These are phyloP conservation scores for Phlyctochytrium planicorne DNA, from an alignment of 192 early-diverging fungal species.

Conservation along the genomic window DNA sequence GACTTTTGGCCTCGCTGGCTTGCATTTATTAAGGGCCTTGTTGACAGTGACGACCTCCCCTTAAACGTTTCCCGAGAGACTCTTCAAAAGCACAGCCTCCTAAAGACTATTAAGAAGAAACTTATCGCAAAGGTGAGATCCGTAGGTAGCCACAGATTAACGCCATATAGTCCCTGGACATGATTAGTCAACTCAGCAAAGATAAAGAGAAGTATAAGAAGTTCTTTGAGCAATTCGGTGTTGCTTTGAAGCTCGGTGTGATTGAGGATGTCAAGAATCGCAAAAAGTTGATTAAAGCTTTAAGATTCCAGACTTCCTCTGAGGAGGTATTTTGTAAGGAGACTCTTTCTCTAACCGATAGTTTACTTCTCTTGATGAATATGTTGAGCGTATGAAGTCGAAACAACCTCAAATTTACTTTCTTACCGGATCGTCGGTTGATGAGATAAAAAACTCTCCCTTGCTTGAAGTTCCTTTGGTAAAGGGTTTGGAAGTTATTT, in stretches of 20 bases:
- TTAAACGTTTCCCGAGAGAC: constrained; percentile 98
- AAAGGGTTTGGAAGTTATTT: constrained; percentile 19
- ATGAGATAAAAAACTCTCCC: constrained; percentile 78
- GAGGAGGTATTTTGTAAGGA: constrained; percentile 5
- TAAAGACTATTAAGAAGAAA: constrained; percentile 83
- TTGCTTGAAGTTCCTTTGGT: constrained; percentile 87
- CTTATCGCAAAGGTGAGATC: constrained; percentile 72
- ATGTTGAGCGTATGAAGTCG: constrained; percentile 85
- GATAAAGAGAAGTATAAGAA: constrained; percentile 42
- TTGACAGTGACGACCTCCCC: constrained; percentile 97
- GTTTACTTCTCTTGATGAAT: constrained; percentile 69
- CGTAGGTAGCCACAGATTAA: not conserved
- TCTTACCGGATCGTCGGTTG: constrained; percentile 65
- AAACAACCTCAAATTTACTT: constrained; percentile 90
- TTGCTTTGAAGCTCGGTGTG: constrained; percentile 83
- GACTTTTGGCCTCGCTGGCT: constrained; percentile 91
- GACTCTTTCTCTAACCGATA: constrained; percentile 13
- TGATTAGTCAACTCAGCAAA: constrained; percentile 68
- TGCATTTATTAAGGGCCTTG: constrained; percentile 87
- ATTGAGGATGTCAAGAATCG: constrained; percentile 76
- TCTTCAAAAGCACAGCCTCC: constrained; percentile 80
- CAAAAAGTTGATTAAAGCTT: constrained; percentile 75
- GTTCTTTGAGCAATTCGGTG: constrained; percentile 76
- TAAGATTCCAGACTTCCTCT: constrained; percentile 76
- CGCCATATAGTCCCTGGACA: constrained; percentile 65